Evolutionary conservation across 2,329 filamentous ascomycete species (phyloP), one percentile per base, ranked within the genome.

Genomic region (Microascus cirrosus): DNA sequence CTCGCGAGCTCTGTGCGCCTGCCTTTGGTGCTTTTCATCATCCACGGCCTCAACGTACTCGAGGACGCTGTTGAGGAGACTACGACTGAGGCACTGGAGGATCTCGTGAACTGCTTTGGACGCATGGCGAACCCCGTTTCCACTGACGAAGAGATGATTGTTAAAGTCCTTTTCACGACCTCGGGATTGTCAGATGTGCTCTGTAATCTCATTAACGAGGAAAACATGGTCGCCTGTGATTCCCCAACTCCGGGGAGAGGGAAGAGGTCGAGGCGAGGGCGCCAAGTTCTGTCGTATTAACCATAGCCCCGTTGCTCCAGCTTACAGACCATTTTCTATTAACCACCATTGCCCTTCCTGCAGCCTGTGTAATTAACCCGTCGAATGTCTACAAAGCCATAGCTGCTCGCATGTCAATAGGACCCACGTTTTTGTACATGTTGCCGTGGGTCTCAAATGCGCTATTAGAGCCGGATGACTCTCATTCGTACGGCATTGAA

Each of bases 1-100:
- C 18, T 54, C 3, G 25, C 57, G 3, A 15, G 50, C 11, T 12
- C 24, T 32, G 54, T 59, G 12, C 48, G 25, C n/a, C 36, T 59
- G n/a, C 58, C 54, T 11, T 10, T 54, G 2, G 20, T 59, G 51
- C 7, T 59, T 2, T 57, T 59, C 28, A 54, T 59, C 1, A 36
- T 59, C 20, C 32, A 60, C 22, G 42, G 55, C 12, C 22, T 58
- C 35, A 53, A 60, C 25, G 12, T 60, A 3, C 36, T 56, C 8
- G 57, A 59, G 53, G 54, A 58, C 18, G 28, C 42, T 3, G 25
- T 20, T 15, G 28, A 54, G 39, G 12, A 36, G 2, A 36, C 20
- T 13, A 22, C 32, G 20, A 36, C 28, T 13, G 22, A 36, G 25
- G 28, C 10, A 22, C 32, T 54, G 32, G 53, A 36, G 25, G 8